Percentiles rank a stretch among this genome's conserved stretches.
Conservation (phyloP, 805 yeast species). For the Citeromyces nyonsensis region DNA sequence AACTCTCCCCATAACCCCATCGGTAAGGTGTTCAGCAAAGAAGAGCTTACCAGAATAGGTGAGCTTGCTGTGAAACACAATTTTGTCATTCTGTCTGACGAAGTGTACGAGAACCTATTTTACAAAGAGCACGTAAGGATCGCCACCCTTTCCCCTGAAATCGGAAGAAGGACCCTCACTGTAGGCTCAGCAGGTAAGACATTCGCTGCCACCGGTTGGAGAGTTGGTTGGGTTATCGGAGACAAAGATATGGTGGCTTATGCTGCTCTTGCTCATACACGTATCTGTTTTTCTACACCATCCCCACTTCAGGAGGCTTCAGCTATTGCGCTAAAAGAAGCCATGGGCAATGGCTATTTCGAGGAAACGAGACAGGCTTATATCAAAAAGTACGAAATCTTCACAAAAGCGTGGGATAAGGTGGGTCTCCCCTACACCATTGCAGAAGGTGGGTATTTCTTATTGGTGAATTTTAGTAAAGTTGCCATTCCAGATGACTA, state of each 20-base stretch:
- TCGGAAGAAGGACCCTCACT: conserved; percentile 65
- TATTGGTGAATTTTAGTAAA: conserved; percentile 75
- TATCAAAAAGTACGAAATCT: conserved; percentile 53
- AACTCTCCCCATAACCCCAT: conserved; percentile 96
- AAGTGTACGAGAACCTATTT: conserved; percentile 86
- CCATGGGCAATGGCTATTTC: conserved; percentile 52
- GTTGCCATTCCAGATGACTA: conserved; percentile 67
- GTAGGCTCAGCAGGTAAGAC: conserved; percentile 97
- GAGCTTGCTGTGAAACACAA: conserved; percentile 75
- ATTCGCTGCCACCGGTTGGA: conserved; percentile 99
- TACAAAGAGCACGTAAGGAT: conserved; percentile 67
- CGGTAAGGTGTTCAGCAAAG: conserved; percentile 74
- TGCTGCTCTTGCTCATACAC: conserved; percentile 79
- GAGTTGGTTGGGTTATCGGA: conserved; percentile 93
- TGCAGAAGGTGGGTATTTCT: conserved; percentile 90
- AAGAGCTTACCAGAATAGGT: conserved; percentile 67
- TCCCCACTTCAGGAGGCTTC: conserved; percentile 89
- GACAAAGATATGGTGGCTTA: conserved; percentile 68
- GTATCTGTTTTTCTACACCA: conserved; percentile 86
- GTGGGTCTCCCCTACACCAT: conserved; percentile 77
- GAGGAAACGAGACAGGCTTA: conserved; percentile 55
- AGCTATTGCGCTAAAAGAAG: conserved; percentile 56
- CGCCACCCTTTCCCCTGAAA: conserved; percentile 69
- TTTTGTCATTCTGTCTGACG: conserved; percentile 75
- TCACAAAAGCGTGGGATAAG: conserved; percentile 71